These are phyloP conservation scores for Rhodomyrtus tomentosa DNA, from an alignment of 345 rosid genomes.

Conservation along the genomic window DNA sequence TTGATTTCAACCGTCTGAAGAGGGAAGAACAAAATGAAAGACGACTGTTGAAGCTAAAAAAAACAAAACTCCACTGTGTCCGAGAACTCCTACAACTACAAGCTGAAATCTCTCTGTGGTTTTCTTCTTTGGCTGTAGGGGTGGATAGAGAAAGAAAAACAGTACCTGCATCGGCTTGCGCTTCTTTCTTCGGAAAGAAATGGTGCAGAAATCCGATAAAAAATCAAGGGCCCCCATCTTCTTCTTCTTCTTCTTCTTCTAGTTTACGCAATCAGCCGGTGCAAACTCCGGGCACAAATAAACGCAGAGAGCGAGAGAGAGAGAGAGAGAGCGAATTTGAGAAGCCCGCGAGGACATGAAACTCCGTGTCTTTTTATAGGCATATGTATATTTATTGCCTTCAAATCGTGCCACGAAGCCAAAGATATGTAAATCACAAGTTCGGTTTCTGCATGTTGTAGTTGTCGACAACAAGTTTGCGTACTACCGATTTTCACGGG, in stretches of 20 bases:
- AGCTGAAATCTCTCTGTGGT: too few species aligned
- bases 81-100: not conserved
- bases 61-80: not conserved
- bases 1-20: conserved; percentile 39
- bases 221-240: conserved; percentile 32
- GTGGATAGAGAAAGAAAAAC: not conserved
- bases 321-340: not conserved
- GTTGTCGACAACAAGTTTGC: not conserved
- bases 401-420: not conserved
- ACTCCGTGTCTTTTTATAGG: not conserved
- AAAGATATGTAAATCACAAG: not conserved
- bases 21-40: not conserved
- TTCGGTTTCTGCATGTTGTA: not conserved
- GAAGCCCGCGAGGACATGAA: not conserved
- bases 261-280: not conserved
- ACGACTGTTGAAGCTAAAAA: not conserved
- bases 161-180: conserved; percentile 34
- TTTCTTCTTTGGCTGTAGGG: not conserved
- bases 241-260: not conserved
- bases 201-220: conserved; percentile 13
- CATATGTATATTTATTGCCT: not conserved
- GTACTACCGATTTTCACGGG: not conserved
- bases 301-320: not conserved
- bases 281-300: not conserved
- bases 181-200: conserved; percentile 12